These are phyloP conservation scores for Starmerella vaccinii DNA, from an alignment of 805 yeast species.

Conservation along the genomic window DNA sequence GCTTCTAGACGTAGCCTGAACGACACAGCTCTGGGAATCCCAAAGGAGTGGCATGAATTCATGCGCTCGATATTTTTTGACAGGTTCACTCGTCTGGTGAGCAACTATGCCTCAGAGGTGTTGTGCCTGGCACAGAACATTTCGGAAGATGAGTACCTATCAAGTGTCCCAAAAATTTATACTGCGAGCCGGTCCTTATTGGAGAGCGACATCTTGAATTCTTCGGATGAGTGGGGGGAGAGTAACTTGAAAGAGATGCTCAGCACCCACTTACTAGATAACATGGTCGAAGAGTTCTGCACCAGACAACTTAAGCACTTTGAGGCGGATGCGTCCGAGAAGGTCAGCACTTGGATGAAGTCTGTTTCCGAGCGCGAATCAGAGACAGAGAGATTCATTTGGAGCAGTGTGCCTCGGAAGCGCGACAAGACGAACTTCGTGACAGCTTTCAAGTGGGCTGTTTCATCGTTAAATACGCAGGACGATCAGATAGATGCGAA, in stretches of 20 bases:
- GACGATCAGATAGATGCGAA: not conserved
- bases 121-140: constrained; percentile 3
- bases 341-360: constrained; percentile 29
- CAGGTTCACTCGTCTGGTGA: constrained; percentile 1
- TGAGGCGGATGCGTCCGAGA: constrained; percentile 25
- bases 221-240: not conserved
- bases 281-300: constrained; percentile 18
- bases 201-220: constrained; percentile 3
- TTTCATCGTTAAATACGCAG: constrained; percentile 6
- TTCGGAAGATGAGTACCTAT: constrained; percentile 15
- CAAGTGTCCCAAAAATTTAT: constrained; percentile 10
- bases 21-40: constrained; percentile 5
- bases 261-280: constrained; percentile 3
- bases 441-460: constrained; percentile 36
- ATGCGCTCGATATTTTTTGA: constrained; percentile 3
- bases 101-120: constrained; percentile 3
- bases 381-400: constrained; percentile 40
- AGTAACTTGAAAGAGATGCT: constrained; percentile 4
- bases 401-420: constrained; percentile 38
- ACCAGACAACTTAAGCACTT: constrained; percentile 21
- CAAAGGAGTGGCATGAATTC: constrained; percentile 2
- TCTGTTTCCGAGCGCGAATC: constrained; percentile 37
- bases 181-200: constrained; percentile 4
- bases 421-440: constrained; percentile 44
- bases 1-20: not conserved